A percentile compares a stretch with the other conserved stretches of the same genome.
phyloP scores from a whole-genome alignment of 768 basidiomycete genomes.

The Phylloporus sp. region DNA sequence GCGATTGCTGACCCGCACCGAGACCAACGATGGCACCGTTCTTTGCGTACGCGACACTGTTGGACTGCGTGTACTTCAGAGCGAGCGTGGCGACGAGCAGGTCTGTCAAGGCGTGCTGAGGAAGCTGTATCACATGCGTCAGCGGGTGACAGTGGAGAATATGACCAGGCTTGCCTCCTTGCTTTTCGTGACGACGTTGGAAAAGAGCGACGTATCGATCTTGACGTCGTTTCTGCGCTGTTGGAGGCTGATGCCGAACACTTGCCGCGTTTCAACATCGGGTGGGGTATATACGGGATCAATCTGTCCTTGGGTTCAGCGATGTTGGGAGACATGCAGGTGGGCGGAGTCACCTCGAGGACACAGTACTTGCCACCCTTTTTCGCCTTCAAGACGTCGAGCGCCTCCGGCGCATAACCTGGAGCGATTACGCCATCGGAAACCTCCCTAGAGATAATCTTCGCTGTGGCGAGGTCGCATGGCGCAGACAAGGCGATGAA shows the following conservation, averaged over 20 bases:
- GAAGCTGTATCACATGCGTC: conserved; percentile 48
- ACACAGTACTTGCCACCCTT: conserved; percentile 99
- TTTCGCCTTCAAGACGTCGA: conserved; percentile 91
- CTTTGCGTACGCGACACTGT: conserved; percentile 94
- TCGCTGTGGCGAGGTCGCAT: conserved; percentile 92
- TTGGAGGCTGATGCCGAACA: conserved; percentile 87
- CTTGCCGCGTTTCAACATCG: conserved; percentile 87
- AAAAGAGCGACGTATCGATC: conserved; percentile 76
- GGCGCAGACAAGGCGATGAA: conserved; percentile 93
- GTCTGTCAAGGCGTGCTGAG: conserved; percentile 75
- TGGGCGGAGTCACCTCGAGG: conserved; percentile 58
- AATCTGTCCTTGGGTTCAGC: conserved; percentile 53
- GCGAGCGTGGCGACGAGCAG: conserved; percentile 94
- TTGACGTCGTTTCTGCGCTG: conserved; percentile 89
- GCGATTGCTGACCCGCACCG: conserved; percentile 97
- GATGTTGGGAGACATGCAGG: neutral
- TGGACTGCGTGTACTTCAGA: conserved; percentile 98
- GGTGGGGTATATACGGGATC: conserved; percentile 79
- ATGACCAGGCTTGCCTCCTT: conserved; percentile 58
- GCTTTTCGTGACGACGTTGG: conserved; percentile 85
- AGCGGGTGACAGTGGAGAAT: neutral
- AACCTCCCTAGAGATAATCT: conserved; percentile 97
- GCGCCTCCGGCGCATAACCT: conserved; percentile 81
- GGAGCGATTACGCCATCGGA: conserved; percentile 98
- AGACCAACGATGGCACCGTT: conserved; percentile 92